Evolutionary conservation across 1,139 yeast species (phyloP), one percentile per base, ranked within the genome.

Genomic region (Diutina sp.): DNA sequence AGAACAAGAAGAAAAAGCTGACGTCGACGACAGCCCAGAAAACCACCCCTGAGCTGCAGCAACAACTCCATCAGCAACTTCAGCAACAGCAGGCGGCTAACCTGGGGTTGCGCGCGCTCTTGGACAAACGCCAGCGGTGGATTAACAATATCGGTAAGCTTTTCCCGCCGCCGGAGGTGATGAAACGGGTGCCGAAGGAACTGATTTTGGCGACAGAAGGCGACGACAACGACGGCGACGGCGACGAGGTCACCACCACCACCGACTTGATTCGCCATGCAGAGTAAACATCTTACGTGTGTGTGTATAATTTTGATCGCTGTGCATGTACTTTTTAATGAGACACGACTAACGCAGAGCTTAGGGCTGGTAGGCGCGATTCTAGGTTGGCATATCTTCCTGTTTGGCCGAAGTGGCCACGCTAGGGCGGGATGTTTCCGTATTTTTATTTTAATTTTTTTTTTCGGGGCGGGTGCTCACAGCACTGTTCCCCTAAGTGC

Each of bases 111-210:
- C 80, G 84, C 63, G 84, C 93, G 1, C 70, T 91, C 58, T 71
- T 93, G 61, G 98, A 91, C 61, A 93, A 93, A 71, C 82, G 99
- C 58, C 74, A 71, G 59, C 82, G 95, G 63, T 93, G 99, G 99
- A 87, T 91, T 55, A 82, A 80, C 29, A 89, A 85, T 67, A 89
- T 95, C 61, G 98, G 98, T 1, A 88, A 89, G 38, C 78, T 91
- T 57, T 93, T 93, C 69, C 76, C 73, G 58, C 77, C 85, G 18
- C 80, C 85, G 6, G 82, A 84, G 60, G 76, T 84, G 64, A 87
- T 87, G 87, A 82, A 85, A 65, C 75, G 95, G 55, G 83, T 87
- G 59, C 97, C 97, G 3, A 68, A 68, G 46, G 83, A 79, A 58
- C 76, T 85, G 32, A 35, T 35, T 5, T n/a, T 35, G 2, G 78